Conservation (phyloP, 768 basidiomycete genomes). For the Clitopilus hobsonii region DNA sequence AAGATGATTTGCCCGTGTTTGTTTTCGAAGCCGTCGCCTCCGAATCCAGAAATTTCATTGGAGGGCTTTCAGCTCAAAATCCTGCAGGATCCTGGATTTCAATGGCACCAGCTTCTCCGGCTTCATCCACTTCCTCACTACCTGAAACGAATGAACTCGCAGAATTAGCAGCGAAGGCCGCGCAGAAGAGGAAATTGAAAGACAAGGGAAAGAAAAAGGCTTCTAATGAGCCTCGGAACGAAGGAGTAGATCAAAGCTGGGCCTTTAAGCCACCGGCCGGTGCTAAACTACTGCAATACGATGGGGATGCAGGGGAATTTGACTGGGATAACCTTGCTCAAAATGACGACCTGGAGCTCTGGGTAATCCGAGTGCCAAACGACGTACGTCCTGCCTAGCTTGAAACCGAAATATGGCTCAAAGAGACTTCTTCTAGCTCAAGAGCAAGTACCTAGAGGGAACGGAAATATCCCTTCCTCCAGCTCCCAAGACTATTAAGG, state of each 20-base stretch:
- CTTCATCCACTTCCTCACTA: slow-evolving; percentile 11
- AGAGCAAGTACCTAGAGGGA: slow-evolving; percentile 57
- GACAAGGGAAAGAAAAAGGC: slow-evolving; percentile 10
- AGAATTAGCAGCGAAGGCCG: slow-evolving; percentile 3
- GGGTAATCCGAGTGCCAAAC: slow-evolving; percentile 67
- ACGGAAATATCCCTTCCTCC: slow-evolving; percentile 42
- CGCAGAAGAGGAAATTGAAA: slow-evolving; percentile 3
- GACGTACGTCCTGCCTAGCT: slow-evolving; percentile 46
- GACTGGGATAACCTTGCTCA: slow-evolving; percentile 64
- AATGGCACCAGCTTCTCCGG: slow-evolving; percentile 3
- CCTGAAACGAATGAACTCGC: slow-evolving; percentile 7
- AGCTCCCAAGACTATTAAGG: slow-evolving; percentile 29
- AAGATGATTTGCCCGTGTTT: background rate
- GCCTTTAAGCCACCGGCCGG: slow-evolving; percentile 57
- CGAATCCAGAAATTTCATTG: slow-evolving; percentile 1
- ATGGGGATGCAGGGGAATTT: slow-evolving; percentile 46
- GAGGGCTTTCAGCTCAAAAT: background rate
- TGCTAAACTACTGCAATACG: slow-evolving; percentile 40
- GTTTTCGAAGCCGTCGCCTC: background rate
- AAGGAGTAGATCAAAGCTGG: slow-evolving; percentile 53
- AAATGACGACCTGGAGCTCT: slow-evolving; percentile 60
- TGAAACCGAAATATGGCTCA: too few relatives aligned
- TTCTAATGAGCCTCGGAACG: slow-evolving; percentile 30
- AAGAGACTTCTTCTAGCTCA: too few relatives aligned
- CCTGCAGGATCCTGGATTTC: background rate